Evolutionary conservation across 208 protist genomes (phyloP), one percentile per base, ranked within the genome.

Genomic region (Leishmania major): DNA sequence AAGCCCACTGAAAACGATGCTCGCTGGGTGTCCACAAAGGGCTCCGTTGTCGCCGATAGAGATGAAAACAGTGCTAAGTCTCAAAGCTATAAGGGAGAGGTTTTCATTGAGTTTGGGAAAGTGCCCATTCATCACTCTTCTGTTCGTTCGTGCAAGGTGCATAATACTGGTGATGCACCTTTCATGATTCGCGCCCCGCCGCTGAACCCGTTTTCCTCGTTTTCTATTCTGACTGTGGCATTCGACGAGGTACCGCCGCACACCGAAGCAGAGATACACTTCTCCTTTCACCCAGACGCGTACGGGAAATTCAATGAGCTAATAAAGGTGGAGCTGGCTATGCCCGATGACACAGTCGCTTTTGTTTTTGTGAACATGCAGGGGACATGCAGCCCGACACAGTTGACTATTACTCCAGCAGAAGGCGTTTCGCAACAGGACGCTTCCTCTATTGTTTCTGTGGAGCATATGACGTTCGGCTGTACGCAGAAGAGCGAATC

Each of bases 251-350:
- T 96, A 47, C 79, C 77, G 53, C 53, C 77, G 13, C 70, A 81
- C 37, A 81, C 83, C 35, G 86, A 91, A 78, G 88, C 87, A 55
- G 72, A 81, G 6, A 53, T 94, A 6, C 72, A 81, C 43, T 43
- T 96, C 71, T 82, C 84, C 35, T 96, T 96, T 86, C 77, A 87
- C 3, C 93, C 93, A 22, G 81, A 67, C 35, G 86, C 92, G 31
- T 96, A 94, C 64, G 93, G 93, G 13, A 82, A 79, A 66, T 94
- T 88, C 76, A 80, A 49, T 67, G 86, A 93, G 0, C 64, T 70
- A n/a, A 77, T 96, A 59, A 72, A 76, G 7, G 80, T 96, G n/a
- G 75, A 89, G 43, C 64, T 90, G 72, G 43, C 10, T 25, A 72
- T 57, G 66, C 73, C 2, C 51, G 78, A 72, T 40, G 47, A 28